phyloP scores from a whole-genome alignment of 371 early-diverging fungal species.

The Mucor sp. region DNA sequence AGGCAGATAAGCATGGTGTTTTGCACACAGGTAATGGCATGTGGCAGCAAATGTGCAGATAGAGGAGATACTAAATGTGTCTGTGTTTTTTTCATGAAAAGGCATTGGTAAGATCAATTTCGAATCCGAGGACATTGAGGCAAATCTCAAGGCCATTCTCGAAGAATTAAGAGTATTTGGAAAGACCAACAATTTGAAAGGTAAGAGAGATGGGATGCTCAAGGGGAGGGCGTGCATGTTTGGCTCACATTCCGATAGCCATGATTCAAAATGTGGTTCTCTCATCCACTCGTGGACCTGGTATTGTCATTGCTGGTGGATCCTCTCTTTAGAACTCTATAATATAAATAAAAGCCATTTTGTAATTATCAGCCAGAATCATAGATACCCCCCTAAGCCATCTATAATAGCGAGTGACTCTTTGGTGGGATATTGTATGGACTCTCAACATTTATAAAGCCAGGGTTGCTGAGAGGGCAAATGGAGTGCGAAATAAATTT shows the following conservation, averaged over 20 bases:
- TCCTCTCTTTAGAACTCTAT: conserved; percentile 15
- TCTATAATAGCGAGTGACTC: not conserved
- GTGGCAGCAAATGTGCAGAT: not conserved
- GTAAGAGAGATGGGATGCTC: conserved; percentile 21
- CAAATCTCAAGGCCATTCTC: conserved; percentile 58
- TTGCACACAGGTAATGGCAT: conserved; percentile 65
- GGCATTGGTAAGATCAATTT: conserved; percentile 58
- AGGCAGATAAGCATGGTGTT: conserved; percentile 73
- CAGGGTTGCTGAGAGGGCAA: not conserved
- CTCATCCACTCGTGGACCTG: conserved; percentile 66
- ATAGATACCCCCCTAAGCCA: not conserved
- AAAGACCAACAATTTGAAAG: conserved; percentile 60
- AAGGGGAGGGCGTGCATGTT: not conserved
- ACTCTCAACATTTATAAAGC: not conserved
- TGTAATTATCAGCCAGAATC: not conserved
- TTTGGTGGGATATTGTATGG: not conserved
- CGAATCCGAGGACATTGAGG: conserved; percentile 57
- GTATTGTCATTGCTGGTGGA: conserved; percentile 49
- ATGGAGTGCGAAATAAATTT: conserved; percentile 4
- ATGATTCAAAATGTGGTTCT: conserved; percentile 62
- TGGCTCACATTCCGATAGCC: conserved; percentile 31
- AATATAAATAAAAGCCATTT: not conserved
- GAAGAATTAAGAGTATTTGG: conserved; percentile 60
- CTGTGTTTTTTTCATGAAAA: not conserved
- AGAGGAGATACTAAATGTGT: not conserved